Percentiles rank a stretch among this genome's conserved stretches.
phyloP scores from a whole-genome alignment of 2,329 filamentous ascomycete species.

The Exophiala sp. region DNA sequence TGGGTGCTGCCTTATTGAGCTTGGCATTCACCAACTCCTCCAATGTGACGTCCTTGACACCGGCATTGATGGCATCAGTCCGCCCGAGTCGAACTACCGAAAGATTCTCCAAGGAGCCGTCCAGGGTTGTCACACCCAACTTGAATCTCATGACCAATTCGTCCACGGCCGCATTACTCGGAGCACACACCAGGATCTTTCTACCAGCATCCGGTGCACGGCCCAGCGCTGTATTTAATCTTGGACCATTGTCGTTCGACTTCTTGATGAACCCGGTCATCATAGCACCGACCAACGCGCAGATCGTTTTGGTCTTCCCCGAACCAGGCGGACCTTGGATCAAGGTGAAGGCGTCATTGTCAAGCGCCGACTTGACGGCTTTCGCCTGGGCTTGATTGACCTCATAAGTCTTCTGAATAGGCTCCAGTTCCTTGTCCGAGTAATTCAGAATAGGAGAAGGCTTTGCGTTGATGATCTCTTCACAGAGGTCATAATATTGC shows the following conservation, averaged over 20 bases:
- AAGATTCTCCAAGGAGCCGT: constrained; percentile 66
- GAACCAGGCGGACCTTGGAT: constrained; percentile 95
- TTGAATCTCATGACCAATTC: constrained; percentile 92
- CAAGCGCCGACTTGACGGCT: constrained; percentile 82
- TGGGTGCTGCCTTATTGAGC: constrained; percentile 47
- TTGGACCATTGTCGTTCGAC: constrained; percentile 42
- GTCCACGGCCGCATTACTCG: constrained; percentile 95
- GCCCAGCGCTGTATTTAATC: constrained; percentile 32
- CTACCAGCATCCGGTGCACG: constrained; percentile 49
- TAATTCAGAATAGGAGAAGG: constrained; percentile 85
- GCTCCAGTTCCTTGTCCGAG: constrained; percentile 63
- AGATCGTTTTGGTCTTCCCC: constrained; percentile 96
- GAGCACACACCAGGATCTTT: constrained; percentile 93
- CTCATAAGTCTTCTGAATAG: constrained; percentile 68
- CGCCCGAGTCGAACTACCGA: constrained; percentile 85
- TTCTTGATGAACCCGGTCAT: constrained; percentile 55
- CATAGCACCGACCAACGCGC: constrained; percentile 88
- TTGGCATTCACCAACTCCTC: constrained; percentile 81
- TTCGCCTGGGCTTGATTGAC: constrained; percentile 86
- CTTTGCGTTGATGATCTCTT: constrained; percentile 81
- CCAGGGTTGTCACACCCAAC: constrained; percentile 70
- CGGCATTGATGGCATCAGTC: constrained; percentile 84
- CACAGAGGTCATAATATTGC: constrained; percentile 92
- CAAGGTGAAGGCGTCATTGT: constrained; percentile 94
- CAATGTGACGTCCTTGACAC: constrained; percentile 83